Conservation (phyloP, 148 eudicot species). For the Pharnaceum exiguum region DNA sequence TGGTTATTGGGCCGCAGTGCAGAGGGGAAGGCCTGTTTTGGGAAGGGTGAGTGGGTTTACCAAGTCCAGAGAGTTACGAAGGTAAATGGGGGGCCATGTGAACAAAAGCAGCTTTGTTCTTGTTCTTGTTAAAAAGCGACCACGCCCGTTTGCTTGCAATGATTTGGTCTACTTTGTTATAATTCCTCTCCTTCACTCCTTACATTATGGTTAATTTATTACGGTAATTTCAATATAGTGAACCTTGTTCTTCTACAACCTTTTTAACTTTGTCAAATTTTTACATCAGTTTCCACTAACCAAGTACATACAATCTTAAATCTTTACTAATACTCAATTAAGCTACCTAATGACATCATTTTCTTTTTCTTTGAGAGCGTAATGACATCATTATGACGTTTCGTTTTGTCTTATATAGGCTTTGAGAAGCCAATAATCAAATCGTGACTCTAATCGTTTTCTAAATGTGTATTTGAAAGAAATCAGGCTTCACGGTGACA, state of each 20-base stretch:
- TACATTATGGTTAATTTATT: not conserved
- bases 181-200: conserved; percentile 18
- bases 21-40: conserved; percentile 15
- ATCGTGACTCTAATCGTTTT: not conserved
- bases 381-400: conserved; percentile 19
- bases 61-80: conserved; percentile 16
- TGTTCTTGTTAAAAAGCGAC: conserved; percentile 33
- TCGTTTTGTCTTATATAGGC: conserved; percentile 20
- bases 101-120: conserved; percentile 41
- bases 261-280: conserved; percentile 12
- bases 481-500: not conserved
- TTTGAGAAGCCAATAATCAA: not conserved
- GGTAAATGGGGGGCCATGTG: conserved; percentile 34
- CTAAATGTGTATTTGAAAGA: not conserved
- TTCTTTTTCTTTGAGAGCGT: conserved; percentile 15
- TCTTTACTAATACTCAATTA: no score
- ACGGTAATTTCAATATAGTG: not conserved
- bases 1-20: conserved; percentile 18
- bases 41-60: not conserved
- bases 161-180: conserved; percentile 73
- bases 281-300: conserved; percentile 13
- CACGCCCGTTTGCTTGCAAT: conserved; percentile 75
- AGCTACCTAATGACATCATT: conserved; percentile 6
- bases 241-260: conserved; percentile 10
- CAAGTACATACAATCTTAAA: no score